phyloP scores from a whole-genome alignment of 768 basidiomycete genomes.

The Rhizopogon vulgaris region DNA sequence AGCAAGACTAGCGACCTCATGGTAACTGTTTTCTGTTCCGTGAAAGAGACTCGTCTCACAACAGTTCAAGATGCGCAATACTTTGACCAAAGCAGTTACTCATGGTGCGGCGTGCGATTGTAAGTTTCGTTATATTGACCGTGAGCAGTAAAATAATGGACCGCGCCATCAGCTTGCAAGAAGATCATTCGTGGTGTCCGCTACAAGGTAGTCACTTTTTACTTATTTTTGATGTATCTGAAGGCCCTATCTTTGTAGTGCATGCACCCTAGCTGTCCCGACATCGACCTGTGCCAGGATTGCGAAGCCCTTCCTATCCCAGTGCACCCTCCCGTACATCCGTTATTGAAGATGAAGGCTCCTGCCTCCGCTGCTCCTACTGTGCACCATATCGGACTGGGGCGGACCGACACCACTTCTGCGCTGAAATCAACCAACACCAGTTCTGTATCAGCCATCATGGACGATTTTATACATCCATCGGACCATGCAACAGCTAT shows the following conservation, averaged over 20 bases:
- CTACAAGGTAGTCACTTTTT: constrained; percentile 51
- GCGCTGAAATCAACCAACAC: too few species aligned
- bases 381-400: constrained; percentile 25
- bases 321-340: constrained; percentile 66
- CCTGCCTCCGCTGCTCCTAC: constrained; percentile 43
- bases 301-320: constrained; percentile 81
- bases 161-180: constrained; percentile 32
- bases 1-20: constrained; percentile 47
- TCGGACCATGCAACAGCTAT: neutral
- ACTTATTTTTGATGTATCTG: neutral
- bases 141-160: too few species aligned
- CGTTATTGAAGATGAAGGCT: constrained; percentile 67
- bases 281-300: constrained; percentile 73
- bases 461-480: neutral
- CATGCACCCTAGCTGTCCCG: constrained; percentile 69
- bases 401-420: neutral
- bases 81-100: constrained; percentile 12
- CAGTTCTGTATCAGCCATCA: neutral
- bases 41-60: neutral
- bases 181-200: constrained; percentile 54
- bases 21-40: constrained; percentile 30
- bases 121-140: constrained; percentile 7
- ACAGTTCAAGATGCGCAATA: constrained; percentile 24
- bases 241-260: constrained; percentile 42
- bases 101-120: constrained; percentile 63